Conservation (phyloP, 305 asterid species). For the Coffea humblotiana region DNA sequence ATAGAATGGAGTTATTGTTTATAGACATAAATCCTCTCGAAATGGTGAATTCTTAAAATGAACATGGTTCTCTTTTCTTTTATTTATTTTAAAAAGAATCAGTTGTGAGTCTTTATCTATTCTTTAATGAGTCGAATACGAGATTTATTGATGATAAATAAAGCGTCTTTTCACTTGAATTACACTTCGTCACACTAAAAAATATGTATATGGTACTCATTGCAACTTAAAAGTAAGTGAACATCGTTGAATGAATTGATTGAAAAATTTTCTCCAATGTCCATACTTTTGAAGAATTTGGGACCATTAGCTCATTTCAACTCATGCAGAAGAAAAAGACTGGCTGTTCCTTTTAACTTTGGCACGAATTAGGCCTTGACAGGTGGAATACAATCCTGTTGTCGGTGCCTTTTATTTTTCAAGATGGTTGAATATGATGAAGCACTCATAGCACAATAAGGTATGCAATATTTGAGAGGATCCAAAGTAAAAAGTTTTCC, state of each 20-base stretch:
- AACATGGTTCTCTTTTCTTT: no score
- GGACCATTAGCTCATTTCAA: neutral
- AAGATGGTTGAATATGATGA: neutral
- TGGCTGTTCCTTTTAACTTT: no score
- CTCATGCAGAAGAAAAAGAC: neutral
- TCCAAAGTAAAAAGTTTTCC: constrained; percentile 9
- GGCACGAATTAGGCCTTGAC: neutral
- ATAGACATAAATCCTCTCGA: neutral
- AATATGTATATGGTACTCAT: neutral
- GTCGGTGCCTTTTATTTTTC: constrained; percentile 18
- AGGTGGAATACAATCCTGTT: constrained; percentile 7
- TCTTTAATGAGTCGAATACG: no score
- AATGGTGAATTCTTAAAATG: neutral
- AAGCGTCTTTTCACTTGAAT: no score
- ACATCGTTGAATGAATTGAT: neutral
- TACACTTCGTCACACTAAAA: no score
- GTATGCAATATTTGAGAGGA: neutral
- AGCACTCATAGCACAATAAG: neutral
- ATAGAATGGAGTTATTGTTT: no score
- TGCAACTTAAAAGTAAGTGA: neutral
- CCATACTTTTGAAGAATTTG: neutral
- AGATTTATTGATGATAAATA: no score
- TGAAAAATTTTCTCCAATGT: no score
- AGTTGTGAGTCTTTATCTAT: no score
- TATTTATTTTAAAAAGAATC: no score